Conservation (phyloP, 345 rosid species). For the Corchorus capsularis region DNA sequence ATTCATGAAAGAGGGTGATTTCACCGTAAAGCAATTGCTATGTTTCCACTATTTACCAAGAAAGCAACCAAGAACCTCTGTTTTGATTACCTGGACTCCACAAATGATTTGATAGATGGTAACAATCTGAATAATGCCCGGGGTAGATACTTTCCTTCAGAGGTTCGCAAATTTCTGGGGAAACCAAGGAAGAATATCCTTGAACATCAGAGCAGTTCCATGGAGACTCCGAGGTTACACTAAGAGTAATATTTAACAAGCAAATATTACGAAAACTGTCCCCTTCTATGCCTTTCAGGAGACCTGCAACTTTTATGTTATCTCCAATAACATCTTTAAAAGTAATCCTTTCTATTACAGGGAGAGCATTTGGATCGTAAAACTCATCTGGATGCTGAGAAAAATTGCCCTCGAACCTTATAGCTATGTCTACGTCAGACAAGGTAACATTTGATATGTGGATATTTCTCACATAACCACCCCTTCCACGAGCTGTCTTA, state of each 20-base stretch:
- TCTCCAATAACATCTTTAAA: slow-evolving; percentile 71
- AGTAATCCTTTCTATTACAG: slow-evolving; percentile 65
- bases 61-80: slow-evolving; percentile 53
- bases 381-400: slow-evolving; percentile 90
- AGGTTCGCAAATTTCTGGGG: slow-evolving; percentile 71
- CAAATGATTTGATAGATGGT: slow-evolving; percentile 43
- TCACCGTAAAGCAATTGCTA: slow-evolving; percentile 33
- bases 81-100: slow-evolving; percentile 44
- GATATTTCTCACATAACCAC: slow-evolving; percentile 87
- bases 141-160: slow-evolving; percentile 63
- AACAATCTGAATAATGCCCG: slow-evolving; percentile 64
- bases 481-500: slow-evolving; percentile 91
- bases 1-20: slow-evolving; percentile 27
- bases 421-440: slow-evolving; percentile 56
- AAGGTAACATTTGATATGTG: slow-evolving; percentile 61
- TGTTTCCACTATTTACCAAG: slow-evolving; percentile 57
- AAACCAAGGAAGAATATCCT: slow-evolving; percentile 78
- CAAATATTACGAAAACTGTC: slow-evolving; percentile 70
- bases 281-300: slow-evolving; percentile 83
- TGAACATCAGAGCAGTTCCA: slow-evolving; percentile 81
- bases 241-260: slow-evolving; percentile 63
- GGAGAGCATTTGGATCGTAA: slow-evolving; percentile 74
- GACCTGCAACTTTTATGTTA: slow-evolving; percentile 66
- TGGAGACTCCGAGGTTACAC: slow-evolving; percentile 46
- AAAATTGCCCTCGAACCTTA: slow-evolving; percentile 67